A percentile compares a stretch with the other conserved stretches of the same genome.
Conservation (phyloP, 106 monocot genomes). For the Dioscorea zingiberensis region DNA sequence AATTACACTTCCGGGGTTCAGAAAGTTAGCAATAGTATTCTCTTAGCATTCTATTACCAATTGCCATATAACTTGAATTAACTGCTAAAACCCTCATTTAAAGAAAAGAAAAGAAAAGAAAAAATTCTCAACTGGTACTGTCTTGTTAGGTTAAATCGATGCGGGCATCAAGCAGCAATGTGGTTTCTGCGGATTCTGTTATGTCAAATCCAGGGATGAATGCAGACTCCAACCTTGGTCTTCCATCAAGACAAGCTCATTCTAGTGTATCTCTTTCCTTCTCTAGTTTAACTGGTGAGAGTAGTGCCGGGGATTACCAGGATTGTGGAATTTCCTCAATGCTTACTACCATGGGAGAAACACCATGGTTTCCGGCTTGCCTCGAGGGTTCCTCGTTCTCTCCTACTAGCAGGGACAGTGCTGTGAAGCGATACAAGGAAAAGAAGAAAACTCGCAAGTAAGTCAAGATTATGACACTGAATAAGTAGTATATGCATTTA, state of each 20-base stretch:
- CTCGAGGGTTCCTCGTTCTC: constrained; percentile 27
- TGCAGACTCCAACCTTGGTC: constrained; percentile 37
- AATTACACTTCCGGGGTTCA: too few relatives aligned
- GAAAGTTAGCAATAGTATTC: too few relatives aligned
- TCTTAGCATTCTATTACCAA: too few relatives aligned
- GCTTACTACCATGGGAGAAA: constrained; percentile 47
- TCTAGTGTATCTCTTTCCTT: constrained; percentile 61
- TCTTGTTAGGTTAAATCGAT: constrained; percentile 28
- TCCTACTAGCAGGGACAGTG: constrained; percentile 55
- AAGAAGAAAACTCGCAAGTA: constrained; percentile 94
- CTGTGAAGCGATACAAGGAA: constrained; percentile 91
- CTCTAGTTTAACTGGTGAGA: constrained; percentile 81
- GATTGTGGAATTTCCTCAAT: constrained; percentile 60
- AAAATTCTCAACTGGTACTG: background rate
- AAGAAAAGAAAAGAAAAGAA: too few relatives aligned
- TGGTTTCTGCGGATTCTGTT: constrained; percentile 48
- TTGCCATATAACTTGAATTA: too few relatives aligned
- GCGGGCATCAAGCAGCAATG: constrained; percentile 35
- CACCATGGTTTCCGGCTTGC: constrained; percentile 55
- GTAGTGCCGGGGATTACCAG: constrained; percentile 59
- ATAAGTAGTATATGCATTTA: too few relatives aligned
- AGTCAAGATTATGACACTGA: constrained; percentile 9
- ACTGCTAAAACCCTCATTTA: too few relatives aligned
- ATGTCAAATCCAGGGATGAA: constrained; percentile 41
- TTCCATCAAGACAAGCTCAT: constrained; percentile 38